Percentiles rank a stretch among this genome's conserved stretches.
phyloP scores from a whole-genome alignment of 495 filamentous ascomycete species.

The Penicillium coprophilum region DNA sequence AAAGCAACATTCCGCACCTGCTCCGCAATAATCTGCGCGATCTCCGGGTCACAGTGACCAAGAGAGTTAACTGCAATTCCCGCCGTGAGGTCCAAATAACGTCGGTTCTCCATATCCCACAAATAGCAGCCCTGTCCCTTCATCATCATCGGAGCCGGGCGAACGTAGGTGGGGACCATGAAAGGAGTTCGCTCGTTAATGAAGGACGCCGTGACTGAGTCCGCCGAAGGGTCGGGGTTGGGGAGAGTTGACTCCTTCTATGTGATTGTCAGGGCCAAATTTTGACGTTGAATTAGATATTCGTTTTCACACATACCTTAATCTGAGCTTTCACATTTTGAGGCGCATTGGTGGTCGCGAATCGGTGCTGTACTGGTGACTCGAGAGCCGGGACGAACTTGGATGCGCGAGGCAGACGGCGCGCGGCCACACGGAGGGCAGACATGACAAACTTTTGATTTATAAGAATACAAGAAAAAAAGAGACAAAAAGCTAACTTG shows the following conservation, averaged over 20 bases:
- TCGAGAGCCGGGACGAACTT: slow-evolving; percentile 33
- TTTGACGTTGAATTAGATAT: not conserved
- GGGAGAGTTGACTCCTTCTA: slow-evolving; percentile 65
- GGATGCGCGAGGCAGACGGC: slow-evolving; percentile 40
- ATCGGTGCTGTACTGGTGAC: slow-evolving; percentile 42
- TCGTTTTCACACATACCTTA: slow-evolving; percentile 16
- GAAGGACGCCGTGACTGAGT: slow-evolving; percentile 74
- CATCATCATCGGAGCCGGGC: slow-evolving; percentile 86
- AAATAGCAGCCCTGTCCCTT: slow-evolving; percentile 83
- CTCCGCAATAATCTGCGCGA: slow-evolving; percentile 65
- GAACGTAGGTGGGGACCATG: slow-evolving; percentile 94
- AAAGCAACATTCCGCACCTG: slow-evolving; percentile 54
- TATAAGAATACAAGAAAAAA: slow-evolving; percentile 3
- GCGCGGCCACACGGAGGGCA: slow-evolving; percentile 39
- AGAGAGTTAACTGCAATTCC: slow-evolving; percentile 95
- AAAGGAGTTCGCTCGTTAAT: slow-evolving; percentile 70
- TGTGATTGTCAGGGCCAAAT: slow-evolving; percentile 7
- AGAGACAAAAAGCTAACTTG: not conserved
- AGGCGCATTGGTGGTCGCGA: slow-evolving; percentile 30
- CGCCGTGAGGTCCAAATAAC: slow-evolving; percentile 90
- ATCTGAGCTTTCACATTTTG: slow-evolving; percentile 29
- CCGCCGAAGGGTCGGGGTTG: slow-evolving; percentile 72
- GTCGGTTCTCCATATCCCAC: slow-evolving; percentile 84
- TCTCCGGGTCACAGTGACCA: slow-evolving; percentile 78
- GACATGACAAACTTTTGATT: slow-evolving; percentile 20